Evolutionary conservation across 2,329 filamentous ascomycete species (phyloP), one percentile per base, ranked within the genome.

Genomic region (Alternaria atra): DNA sequence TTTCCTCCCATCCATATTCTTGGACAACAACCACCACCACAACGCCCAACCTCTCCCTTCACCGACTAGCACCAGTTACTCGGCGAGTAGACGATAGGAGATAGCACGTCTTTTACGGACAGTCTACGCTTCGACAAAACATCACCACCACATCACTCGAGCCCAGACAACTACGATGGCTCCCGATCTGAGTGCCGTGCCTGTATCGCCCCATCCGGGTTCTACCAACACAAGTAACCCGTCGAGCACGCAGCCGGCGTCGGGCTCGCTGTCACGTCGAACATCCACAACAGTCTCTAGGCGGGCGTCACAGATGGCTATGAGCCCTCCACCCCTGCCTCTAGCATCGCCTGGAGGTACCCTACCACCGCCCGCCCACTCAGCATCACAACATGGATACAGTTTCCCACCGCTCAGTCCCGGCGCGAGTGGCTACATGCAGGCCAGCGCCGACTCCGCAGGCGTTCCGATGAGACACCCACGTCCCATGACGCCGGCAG

Each of bases 401-500:
- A 58, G 74, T 2, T 80, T 78, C 44, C 77, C 76, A 5, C 76
- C 77, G 12, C 65, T 79, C 29, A 80, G 76, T 54, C 79, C 79
- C 9, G 69, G 69, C 50, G 61, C 68, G 4, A 65, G 66, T 5
- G 69, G 69, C 23, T 65, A 70, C 37, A 55, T 70, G 20, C 61
- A 60, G 40, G n/a, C 71, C n/a, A 73, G 63, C 58, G 72, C 70
- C 46, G 71, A 77, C 55, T 64, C 72, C 15, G 51, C 88, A 57
- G 91, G 91, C 0, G 70, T 82, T 12, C 94, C 94, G 4, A 81
- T 96, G 71, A 88, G 94, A 64, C 94, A 97, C 77, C 94, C 94
- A 6, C 87, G 92, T 35, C 94, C 94, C 4, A 82, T 97, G 77
- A 97, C 94, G 0, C 90, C 93, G 1, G 91, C 93, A 4, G 94